Evolutionary conservation across 176 grass and related monocot genomes (phyloP).

Genomic region (sorghum (Sorghum bicolor)): Sorghum_bicolor_NCBIv3 NC_012872.2:67276501-67277000

Average conservation of each 20-base stretch:
- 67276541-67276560: too few relatives aligned
- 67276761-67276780: neutral
- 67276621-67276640: neutral
- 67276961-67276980: too few relatives aligned
- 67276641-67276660: conserved; percentile 23
- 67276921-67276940: neutral
- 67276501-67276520: neutral
- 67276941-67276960: too few relatives aligned
- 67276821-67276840: too few relatives aligned
- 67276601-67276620: conserved; percentile 13
- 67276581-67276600: too few relatives aligned
- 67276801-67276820: neutral
- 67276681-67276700: conserved; percentile 20
- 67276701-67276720: neutral
- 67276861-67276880: neutral
- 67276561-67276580: conserved; percentile 6
- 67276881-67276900: neutral
- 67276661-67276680: conserved; percentile 29
- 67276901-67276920: neutral
- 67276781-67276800: neutral
- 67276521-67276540: neutral
- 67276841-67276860: too few relatives aligned
- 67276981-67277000: too few relatives aligned
- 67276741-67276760: neutral
- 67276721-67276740: neutral